phyloP scores from a whole-genome alignment of 169 alveolate species.

The Plasmodium knowlesi region DNA sequence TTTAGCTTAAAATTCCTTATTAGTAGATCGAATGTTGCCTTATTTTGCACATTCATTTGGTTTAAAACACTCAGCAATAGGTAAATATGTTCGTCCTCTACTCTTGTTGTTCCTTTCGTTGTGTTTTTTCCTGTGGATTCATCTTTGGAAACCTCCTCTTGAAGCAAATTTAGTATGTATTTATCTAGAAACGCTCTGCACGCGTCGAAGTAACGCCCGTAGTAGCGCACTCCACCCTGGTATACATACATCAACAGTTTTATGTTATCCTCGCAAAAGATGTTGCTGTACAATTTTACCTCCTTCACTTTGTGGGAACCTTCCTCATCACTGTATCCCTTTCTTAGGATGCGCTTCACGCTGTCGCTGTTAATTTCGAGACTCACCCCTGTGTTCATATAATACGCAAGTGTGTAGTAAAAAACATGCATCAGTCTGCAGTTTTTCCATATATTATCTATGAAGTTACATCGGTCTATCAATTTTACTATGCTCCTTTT shows the following conservation, averaged over 20 bases:
- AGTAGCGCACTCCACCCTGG: constrained; percentile 13
- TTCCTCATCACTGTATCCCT: neutral
- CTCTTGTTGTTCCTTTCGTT: neutral
- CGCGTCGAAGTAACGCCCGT: constrained; percentile 19
- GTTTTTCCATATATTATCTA: constrained; percentile 69
- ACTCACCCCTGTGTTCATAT: neutral
- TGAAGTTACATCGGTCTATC: constrained; percentile 39
- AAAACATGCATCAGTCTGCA: constrained; percentile 28
- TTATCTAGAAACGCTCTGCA: constrained; percentile 12
- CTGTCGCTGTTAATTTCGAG: neutral
- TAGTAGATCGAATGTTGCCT: constrained; percentile 6
- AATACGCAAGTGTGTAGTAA: constrained; percentile 15
- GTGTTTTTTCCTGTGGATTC: neutral
- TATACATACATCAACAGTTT: constrained; percentile 23
- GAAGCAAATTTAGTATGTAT: constrained; percentile 1
- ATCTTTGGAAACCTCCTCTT: neutral
- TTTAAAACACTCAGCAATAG: constrained; percentile 22
- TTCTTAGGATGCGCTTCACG: neutral
- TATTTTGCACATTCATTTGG: constrained; percentile 39
- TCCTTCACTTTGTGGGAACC: neutral
- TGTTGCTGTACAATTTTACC: constrained; percentile 4
- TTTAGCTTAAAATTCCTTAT: constrained; percentile 23
- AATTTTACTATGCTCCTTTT: neutral
- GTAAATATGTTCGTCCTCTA: constrained; percentile 24
- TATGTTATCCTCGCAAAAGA: constrained; percentile 15